These are phyloP conservation scores for Catharanthus roseus DNA, from an alignment of 257 asterid genomes.

Conservation along the genomic window DNA sequence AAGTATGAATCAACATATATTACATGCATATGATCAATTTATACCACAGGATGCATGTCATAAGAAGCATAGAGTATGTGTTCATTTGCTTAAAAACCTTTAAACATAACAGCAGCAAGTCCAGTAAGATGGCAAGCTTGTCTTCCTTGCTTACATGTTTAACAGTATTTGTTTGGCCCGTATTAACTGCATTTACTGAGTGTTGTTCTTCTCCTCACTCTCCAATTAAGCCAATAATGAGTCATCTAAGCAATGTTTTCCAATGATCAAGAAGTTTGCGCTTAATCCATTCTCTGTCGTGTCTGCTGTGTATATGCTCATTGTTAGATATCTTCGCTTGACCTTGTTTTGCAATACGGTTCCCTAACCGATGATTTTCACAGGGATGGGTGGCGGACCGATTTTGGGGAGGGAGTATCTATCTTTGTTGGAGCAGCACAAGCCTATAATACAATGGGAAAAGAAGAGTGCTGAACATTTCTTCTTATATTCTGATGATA, in stretches of 20 bases:
- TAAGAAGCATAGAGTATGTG: background rate
- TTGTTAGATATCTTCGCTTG: background rate
- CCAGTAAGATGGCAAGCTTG: background rate
- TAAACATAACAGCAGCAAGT: too few relatives aligned
- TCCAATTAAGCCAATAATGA: background rate
- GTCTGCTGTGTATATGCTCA: background rate
- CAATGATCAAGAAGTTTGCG: background rate
- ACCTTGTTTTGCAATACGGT: background rate
- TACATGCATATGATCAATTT: too few relatives aligned
- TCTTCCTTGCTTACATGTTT: background rate
- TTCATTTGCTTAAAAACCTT: background rate
- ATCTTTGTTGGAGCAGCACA: slow-evolving; percentile 70
- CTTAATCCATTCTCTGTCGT: background rate
- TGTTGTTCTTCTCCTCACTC: background rate
- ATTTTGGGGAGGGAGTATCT: slow-evolving; percentile 70
- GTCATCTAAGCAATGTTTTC: background rate
- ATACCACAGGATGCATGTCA: background rate
- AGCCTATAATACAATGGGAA: slow-evolving; percentile 79
- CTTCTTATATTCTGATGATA: slow-evolving; percentile 64
- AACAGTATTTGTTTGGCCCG: background rate
- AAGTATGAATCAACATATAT: too few relatives aligned
- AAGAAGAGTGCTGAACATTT: slow-evolving; percentile 82
- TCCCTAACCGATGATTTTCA: slow-evolving; percentile 13
- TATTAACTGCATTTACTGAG: background rate
- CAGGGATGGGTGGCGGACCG: slow-evolving; percentile 89